Conservation (phyloP, 345 rosid species). For the Linum lewisii region DNA sequence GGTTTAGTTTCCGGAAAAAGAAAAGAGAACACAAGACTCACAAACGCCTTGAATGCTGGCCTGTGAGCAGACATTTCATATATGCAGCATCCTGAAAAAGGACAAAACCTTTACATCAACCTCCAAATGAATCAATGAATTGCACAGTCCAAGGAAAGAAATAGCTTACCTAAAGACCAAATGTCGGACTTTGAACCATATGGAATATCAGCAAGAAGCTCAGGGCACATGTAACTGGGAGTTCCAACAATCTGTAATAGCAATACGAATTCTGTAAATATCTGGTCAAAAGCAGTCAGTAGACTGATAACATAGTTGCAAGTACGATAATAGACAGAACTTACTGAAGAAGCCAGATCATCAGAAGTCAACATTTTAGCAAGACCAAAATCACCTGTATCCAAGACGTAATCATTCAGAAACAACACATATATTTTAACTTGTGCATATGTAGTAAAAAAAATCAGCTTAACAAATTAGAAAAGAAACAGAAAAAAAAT, state of each 20-base stretch:
- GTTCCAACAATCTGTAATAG: slow-evolving; percentile 6
- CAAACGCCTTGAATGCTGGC: slow-evolving; percentile 4
- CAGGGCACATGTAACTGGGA: slow-evolving; percentile 11
- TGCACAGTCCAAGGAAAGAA: background rate
- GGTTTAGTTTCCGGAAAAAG: background rate
- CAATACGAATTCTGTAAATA: too few relatives aligned
- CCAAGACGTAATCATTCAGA: background rate
- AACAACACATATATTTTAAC: background rate
- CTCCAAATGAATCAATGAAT: background rate
- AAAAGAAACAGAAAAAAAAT: background rate
- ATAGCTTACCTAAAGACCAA: slow-evolving; percentile 6
- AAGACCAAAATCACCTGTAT: slow-evolving; percentile 9
- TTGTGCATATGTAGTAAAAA: background rate
- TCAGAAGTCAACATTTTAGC: slow-evolving; percentile 7
- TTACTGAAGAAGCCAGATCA: slow-evolving; percentile 8
- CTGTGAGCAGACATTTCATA: slow-evolving; percentile 6
- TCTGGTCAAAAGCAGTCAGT: background rate
- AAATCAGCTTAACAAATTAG: background rate
- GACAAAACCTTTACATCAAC: background rate
- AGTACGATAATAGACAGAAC: background rate
- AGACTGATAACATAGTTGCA: background rate
- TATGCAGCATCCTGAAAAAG: slow-evolving; percentile 4
- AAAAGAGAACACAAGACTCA: background rate
- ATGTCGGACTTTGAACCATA: slow-evolving; percentile 9
- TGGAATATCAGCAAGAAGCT: slow-evolving; percentile 8